Evolutionary conservation across 495 filamentous ascomycete species (phyloP), one percentile per base, ranked within the genome.

Genomic region (Usnea hakonensis): DNA sequence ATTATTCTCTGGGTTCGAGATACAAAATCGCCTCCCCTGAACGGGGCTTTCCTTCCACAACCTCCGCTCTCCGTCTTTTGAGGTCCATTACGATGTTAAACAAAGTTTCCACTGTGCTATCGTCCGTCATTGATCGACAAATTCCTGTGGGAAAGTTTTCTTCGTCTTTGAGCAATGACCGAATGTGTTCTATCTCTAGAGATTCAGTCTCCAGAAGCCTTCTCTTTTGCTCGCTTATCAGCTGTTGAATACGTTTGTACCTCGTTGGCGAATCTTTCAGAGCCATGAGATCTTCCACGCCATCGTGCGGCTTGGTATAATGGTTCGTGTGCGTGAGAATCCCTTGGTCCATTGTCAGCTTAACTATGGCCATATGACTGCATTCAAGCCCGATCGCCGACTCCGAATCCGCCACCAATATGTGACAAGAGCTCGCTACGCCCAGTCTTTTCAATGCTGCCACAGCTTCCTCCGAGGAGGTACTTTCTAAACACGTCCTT

Each of bases 291-390:
- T 84, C 81, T 16, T 77, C 72, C 17, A 81, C 75, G 64, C 74
- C 70, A 13, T 57, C 67, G 28, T 72, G 72, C n/a, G 79, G 74
- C 32, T 75, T 70, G 32, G 88, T 56, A 46, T 83, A 81, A 61
- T 89, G 85, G 65, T 89, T 90, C 23, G 85, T 80, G 68, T 90
- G 87, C 4, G 74, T 76, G 4, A 89, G 73, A 10, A 78, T 69
- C 0, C 77, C 79, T 2, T 72, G 26, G 30, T 52, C 64, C 67
- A 79, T 76, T 5, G 68, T 33, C 38, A 87, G 64, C 65, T 78
- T 72, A 48, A 77, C 76, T 58, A 85, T 70, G 57, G 84, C 82
- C 2, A 75, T 68, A 26, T 76, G 76, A 11, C 81, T 83, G 63
- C 84, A 80, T 68, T 88, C 86, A 19, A 87, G 72, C 0, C 85